Base-by-base conservation (phyloP, 257 asterid genomes). In the Salvia rosmarinus region DNA sequence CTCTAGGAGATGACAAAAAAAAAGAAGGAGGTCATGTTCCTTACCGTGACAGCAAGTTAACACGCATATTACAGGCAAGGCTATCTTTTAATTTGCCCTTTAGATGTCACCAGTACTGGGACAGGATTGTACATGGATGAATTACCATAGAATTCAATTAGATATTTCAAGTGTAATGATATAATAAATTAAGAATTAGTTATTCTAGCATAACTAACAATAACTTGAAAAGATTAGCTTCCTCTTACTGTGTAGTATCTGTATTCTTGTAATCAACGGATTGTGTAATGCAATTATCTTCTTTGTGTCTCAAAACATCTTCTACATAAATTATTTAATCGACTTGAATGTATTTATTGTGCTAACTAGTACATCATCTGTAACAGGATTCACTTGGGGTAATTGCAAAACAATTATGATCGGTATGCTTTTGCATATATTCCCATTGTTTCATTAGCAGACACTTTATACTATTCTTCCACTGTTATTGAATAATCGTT, bases 11-110 rank as follows among this genome's bases (percentile, higher is more conserved):
- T 82, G 99, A 95, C 23, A 91, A 84, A 78, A 91, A 88, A 75
- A 95, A 88, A 82, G 99, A 91, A 84, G 98, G 99, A 30, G 96
- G 98, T 10, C 99, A 95, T 58, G 92, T 95, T 79, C 99, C 99
- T n/a, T 95, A 95, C 73, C 86, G 99, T 17, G 99, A 95, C 63
- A 95, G 99, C 97, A 95, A 95, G 79, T 76, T 95, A 77, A 95
- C 98, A 50, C 97, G 99, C 28, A 82, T 95, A 76, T 66, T 95
- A 70, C 99, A 95, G 92, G 99, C 67, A 83, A 76, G 72, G 23
- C 51, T 76, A 21, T 43, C 19, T 44, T 61, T 23, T 9, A 37
- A 46, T 17, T 51, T 67, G 14, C 17, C 63, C 60, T 52, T 7
- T 25, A 49, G 28, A 16, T 56, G 16, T 57, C 71, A 69, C 16